phyloP scores from a whole-genome alignment of 805 yeast genomes.

The Yarrowia bubula region DNA sequence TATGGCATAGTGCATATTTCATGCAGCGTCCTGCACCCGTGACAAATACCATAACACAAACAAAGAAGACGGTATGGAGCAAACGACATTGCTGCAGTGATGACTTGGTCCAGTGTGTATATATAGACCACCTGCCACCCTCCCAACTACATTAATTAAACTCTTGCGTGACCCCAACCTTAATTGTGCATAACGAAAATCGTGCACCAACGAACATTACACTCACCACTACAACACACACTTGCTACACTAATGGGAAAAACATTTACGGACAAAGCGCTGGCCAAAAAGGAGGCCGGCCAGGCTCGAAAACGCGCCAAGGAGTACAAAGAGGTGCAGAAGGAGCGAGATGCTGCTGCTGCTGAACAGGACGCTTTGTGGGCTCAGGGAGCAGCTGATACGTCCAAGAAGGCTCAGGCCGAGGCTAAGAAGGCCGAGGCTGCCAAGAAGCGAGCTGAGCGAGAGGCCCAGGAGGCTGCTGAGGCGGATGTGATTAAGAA shows the following conservation, averaged over 20 bases:
- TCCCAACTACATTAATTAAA: too few species aligned
- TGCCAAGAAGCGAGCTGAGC: slow-evolving; percentile 15
- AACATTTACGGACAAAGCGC: slow-evolving; percentile 20
- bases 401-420: slow-evolving; percentile 23
- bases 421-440: slow-evolving; percentile 25
- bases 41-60: too few species aligned
- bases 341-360: slow-evolving; percentile 18
- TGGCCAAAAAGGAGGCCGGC: slow-evolving; percentile 27
- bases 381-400: slow-evolving; percentile 17
- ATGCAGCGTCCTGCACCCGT: too few species aligned
- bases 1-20: too few species aligned
- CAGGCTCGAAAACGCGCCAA: slow-evolving; percentile 27
- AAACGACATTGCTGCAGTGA: too few species aligned
- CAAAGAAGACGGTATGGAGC: too few species aligned
- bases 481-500: slow-evolving; percentile 21
- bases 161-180: too few species aligned
- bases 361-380: slow-evolving; percentile 2
- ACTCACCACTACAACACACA: background rate
- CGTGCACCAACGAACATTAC: background rate
- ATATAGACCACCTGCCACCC: too few species aligned
- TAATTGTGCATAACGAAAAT: too few species aligned
- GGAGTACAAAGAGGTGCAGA: slow-evolving; percentile 7
- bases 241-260: slow-evolving; percentile 21
- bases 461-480: slow-evolving; percentile 16
- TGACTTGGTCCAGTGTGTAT: too few species aligned